These are phyloP conservation scores for Coprinopsis marcescibilis DNA, from an alignment of 768 basidiomycete species.

Conservation along the genomic window DNA sequence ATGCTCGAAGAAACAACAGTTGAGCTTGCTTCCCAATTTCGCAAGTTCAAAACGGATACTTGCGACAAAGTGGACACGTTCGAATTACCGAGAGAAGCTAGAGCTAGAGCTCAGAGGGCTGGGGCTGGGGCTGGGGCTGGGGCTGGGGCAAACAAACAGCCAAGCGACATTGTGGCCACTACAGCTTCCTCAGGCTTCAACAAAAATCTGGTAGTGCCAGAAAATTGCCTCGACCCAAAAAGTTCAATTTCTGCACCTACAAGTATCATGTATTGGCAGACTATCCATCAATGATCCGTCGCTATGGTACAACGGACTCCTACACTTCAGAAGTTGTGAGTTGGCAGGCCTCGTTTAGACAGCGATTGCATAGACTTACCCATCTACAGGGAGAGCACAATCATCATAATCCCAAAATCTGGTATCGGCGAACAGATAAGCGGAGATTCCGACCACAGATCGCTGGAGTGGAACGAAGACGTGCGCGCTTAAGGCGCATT, in stretches of 20 bases:
- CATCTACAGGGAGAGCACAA: too few relatives aligned
- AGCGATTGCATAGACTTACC: too few relatives aligned
- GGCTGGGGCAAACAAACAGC: constrained; percentile 22
- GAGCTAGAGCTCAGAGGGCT: too few relatives aligned
- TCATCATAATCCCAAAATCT: too few relatives aligned
- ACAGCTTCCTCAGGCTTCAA: constrained; percentile 25
- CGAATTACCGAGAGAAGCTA: constrained; percentile 34
- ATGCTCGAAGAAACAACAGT: constrained; percentile 21
- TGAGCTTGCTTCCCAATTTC: constrained; percentile 24
- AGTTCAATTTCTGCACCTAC: constrained; percentile 26
- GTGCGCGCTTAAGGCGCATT: too few relatives aligned
- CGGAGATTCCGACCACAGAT: too few relatives aligned
- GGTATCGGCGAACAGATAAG: too few relatives aligned
- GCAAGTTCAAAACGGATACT: constrained; percentile 23
- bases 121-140: constrained; percentile 19
- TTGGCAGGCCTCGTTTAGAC: too few relatives aligned
- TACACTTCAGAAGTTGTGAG: too few relatives aligned
- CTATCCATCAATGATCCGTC: constrained; percentile 23
- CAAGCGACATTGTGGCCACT: constrained; percentile 21
- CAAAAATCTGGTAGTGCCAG: too few relatives aligned
- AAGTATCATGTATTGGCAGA: constrained; percentile 37
- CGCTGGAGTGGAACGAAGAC: too few relatives aligned
- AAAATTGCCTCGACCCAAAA: constrained; percentile 9
- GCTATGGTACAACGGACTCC: constrained; percentile 31
- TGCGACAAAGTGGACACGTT: constrained; percentile 22